Evolutionary conservation across 257 asterid species (phyloP), one percentile per base, ranked within the genome.

Genomic region (Solanum chilense): DNA sequence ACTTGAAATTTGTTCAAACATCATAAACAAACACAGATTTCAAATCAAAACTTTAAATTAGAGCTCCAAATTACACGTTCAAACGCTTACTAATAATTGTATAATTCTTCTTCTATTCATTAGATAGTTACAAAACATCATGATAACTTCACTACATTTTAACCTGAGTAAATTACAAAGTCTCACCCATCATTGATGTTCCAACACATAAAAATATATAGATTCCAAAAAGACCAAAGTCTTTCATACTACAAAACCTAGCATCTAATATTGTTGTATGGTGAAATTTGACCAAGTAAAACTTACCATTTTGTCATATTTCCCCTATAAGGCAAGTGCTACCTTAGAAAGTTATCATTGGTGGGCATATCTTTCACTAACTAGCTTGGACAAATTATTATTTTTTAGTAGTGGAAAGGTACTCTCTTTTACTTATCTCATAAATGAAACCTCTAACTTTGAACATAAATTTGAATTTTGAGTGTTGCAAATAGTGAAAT

Each of bases 341-440:
- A 18, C 37, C 71, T 84, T 64, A n/a, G 35, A 39, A 66, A 84
- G 87, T n/a, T 42, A 21, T 84, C 86, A 12, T 84, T 85, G 74
- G 70, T 70, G 47, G 82, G 71, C 37, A 85, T 85, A 75, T 70
- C 82, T 85, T 85, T 85, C 83, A 85, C 87, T 85, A 85, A 35
- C 70, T 45, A 25, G 80, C 49, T 31, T 42, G 68, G 87, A 47
- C 87, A 68, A 64, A 23, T 62, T 23, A 37, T 3, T 37, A 3
- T 37, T 5, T 11, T 70, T 74, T 74, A 21, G 18, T 27, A 68
- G 81, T 58, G 33, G 78, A 70, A 85, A 70, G 18, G 25, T 70
- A 31, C 23, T 31, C 71, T 47, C 42, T 49, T 21, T 44, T 62
- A 8, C 83, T n/a, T 18, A 18, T 80, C 29, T 80, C 85, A 49